phyloP scores from a whole-genome alignment of 352 stramenopile genomes.

The Phytophthora tentaculata region DNA sequence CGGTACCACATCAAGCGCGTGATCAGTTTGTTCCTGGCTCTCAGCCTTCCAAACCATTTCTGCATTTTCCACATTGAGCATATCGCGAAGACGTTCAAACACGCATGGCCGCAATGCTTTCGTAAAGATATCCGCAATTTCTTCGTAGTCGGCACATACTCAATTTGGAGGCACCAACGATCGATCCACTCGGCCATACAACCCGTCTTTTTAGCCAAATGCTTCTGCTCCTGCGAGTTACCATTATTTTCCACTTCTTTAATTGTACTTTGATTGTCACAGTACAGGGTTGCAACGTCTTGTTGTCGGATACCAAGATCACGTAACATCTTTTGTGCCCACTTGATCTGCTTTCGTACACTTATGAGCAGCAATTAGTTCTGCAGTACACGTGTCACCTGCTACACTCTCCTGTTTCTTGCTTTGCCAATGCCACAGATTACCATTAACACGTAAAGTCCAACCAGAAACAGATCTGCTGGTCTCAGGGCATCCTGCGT shows the following conservation, averaged over 20 bases:
- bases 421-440: constrained; percentile 8
- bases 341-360: constrained; percentile 10
- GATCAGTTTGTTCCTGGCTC: too few relatives aligned
- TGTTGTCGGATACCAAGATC: not conserved
- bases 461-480: constrained; percentile 10
- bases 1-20: too few relatives aligned
- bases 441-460: constrained; percentile 1
- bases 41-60: too few relatives aligned
- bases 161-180: not conserved
- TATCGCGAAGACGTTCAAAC: not conserved
- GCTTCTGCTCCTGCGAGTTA: not conserved
- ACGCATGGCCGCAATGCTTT: not conserved
- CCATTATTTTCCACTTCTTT: not conserved
- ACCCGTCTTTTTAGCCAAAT: not conserved
- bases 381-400: not conserved
- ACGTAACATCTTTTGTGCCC: not conserved
- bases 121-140: not conserved
- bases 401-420: constrained; percentile 10
- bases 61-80: not conserved
- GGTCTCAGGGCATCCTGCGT: constrained; percentile 8
- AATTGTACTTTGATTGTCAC: not conserved
- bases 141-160: not conserved
- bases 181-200: not conserved
- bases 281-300: not conserved
- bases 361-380: constrained; percentile 6